Base-by-base conservation (phyloP, 2,329 filamentous ascomycete genomes). In the Incumbomyces lentus region DNA sequence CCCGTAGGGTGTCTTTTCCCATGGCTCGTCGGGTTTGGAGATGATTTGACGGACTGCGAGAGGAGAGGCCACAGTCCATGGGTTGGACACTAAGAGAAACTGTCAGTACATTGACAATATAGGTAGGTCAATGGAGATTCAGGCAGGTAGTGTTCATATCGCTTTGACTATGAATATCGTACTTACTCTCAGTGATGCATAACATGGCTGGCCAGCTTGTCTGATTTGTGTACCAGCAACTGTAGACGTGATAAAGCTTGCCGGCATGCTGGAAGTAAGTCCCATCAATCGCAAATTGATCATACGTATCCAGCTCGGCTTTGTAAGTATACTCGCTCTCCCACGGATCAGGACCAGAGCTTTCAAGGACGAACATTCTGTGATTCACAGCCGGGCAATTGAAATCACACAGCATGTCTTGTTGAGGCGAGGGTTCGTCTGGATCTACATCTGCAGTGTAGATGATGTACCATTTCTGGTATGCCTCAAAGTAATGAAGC, bases 211-310 rank as follows among this genome's bases (percentile, higher is more conserved):
- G 72, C 71, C 71, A 75, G 40, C 62, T 67, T 32, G 66, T 64
- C 54, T 71, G 72, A 4, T 38, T 30, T 10, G 43, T 39, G 26
- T 58, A 50, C 57, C 65, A 67, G 54, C 65, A 68, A 16, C 58
- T 62, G 50, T 68, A 68, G 52, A 68, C 58, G 49, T 68, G 65
- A 51, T 67, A 68, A 1, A 67, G 57, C 1, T 62, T 61, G 5
- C 60, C 59, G 1, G 52, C 53, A 55, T 74, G 66, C 47, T 64
- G 60, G 55, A 74, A 73, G 57, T 74, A 75, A 0, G 71, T 75
- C 1, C 71, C 72, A 46, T 75, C 71, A 49, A 75, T 74, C 17
- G 71, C 70, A 52, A 75, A 75, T 49, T 75, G 71, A 50, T 74
- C 64, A 52, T 66, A 74, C 0, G 71, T 74, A 52, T 74, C 60